These are phyloP conservation scores for Hypoxylon rickii DNA, from an alignment of 495 filamentous ascomycete genomes.

Conservation along the genomic window DNA sequence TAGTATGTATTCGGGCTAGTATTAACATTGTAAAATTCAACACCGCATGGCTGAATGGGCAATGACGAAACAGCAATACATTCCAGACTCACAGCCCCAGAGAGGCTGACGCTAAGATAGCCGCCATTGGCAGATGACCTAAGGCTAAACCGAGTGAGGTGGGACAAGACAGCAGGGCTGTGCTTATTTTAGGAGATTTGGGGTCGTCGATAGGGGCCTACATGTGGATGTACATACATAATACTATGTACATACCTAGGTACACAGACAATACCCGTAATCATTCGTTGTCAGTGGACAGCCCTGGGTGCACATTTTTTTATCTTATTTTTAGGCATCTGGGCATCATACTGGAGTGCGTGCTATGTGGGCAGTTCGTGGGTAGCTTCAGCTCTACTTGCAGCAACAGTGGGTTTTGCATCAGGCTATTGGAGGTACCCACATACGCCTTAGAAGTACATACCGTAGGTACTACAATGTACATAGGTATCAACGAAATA, in stretches of 20 bases:
- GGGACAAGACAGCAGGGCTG: slow-evolving; percentile 12
- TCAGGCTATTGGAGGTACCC: no score
- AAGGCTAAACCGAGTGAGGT: slow-evolving; percentile 10
- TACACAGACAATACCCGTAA: no score
- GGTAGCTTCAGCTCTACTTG: no score
- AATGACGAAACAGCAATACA: no score
- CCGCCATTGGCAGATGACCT: slow-evolving; percentile 14
- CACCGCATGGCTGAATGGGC: no score
- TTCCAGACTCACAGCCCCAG: slow-evolving; percentile 16
- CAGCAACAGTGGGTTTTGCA: no score
- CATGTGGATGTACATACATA: slow-evolving; percentile 1
- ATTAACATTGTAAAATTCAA: no score
- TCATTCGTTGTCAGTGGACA: no score
- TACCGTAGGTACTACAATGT: not conserved
- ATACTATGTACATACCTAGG: no score
- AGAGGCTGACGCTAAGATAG: slow-evolving; percentile 9
- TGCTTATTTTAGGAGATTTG: slow-evolving; percentile 32
- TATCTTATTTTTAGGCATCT: not conserved
- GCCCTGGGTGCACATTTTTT: not conserved
- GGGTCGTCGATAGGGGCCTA: not conserved
- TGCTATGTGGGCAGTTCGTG: not conserved
- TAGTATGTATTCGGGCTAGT: no score
- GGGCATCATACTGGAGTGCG: not conserved
- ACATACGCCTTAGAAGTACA: no score
- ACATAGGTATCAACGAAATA: not conserved